phyloP scores from a whole-genome alignment of 495 filamentous ascomycete species.

The Neurospora sp. region DNA sequence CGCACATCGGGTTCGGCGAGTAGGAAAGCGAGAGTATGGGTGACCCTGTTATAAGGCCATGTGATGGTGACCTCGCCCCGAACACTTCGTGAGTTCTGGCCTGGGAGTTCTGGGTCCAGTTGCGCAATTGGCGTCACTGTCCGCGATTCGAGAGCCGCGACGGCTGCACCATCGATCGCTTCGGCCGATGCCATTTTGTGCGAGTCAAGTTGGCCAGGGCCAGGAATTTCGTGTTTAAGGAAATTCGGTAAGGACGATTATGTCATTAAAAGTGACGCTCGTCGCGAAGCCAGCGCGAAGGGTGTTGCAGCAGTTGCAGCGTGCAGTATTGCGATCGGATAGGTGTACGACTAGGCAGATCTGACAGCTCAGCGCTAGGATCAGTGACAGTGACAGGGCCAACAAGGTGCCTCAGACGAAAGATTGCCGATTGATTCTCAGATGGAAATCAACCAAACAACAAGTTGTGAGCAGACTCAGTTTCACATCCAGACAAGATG shows the following conservation, averaged over 20 bases:
- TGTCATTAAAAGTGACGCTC: not conserved
- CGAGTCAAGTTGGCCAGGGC: not conserved
- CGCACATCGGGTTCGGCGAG: conserved; percentile 82
- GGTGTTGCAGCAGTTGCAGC: not conserved
- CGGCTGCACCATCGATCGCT: conserved; percentile 1
- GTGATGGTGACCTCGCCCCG: conserved; percentile 68
- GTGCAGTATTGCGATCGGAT: not conserved
- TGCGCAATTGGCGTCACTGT: conserved; percentile 49
- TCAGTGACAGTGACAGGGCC: not conserved
- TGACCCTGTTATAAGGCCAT: conserved; percentile 84
- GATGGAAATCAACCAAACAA: not conserved
- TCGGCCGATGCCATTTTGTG: conserved; percentile 14
- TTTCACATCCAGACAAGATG: not conserved
- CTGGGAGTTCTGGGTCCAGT: conserved; percentile 46
- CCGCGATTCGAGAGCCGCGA: conserved; percentile 9
- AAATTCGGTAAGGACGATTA: not conserved
- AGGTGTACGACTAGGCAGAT: not conserved
- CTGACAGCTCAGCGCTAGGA: not conserved
- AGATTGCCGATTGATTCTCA: not conserved
- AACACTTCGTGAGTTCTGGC: conserved; percentile 25
- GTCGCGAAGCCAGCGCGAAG: not conserved
- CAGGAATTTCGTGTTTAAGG: not conserved
- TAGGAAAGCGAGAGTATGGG: conserved; percentile 59
- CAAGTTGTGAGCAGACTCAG: not conserved
- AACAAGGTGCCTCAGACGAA: not conserved